Base-by-base conservation (phyloP, 2,329 filamentous ascomycete genomes). In the Pseudogymnoascus sp. region DNA sequence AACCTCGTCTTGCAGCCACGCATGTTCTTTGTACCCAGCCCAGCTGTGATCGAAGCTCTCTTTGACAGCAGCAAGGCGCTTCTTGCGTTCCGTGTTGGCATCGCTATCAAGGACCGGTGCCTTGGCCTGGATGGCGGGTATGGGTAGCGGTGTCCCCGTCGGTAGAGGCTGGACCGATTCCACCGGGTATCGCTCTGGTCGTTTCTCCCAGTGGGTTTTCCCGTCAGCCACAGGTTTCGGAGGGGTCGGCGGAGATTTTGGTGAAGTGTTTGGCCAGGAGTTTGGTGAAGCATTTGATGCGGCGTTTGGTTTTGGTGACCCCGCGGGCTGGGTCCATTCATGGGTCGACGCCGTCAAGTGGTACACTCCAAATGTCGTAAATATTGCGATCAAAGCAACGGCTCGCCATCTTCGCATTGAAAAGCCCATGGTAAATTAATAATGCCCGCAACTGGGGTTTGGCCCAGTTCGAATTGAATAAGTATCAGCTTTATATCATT, bases 1-100 rank as follows among this genome's bases (percentile, higher is more conserved):
- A 15, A 97, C 77, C 77, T 97, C 95, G 72, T 97, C 95, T 69
- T 96, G 90, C 66, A 87, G 84, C 85, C 90, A 95, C 10, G 93
- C 93, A 69, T 87, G 81, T 65, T 85, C 80, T 71, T 83, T 89
- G 77, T 97, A 97, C 37, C 90, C 91, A 3, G 79, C 76, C 93
- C 95, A 97, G 0, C 91, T 87, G 69, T 88, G 88, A 70, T 83
- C 78, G 74, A 96, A 90, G 64, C 92, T 88, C 6, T 83, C 80
- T 73, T 87, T 91, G 73, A 97, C 87, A 38, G 82, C 78, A 7
- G 80, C 78, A 64, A 89, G 82, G 64, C 90, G 87, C 61, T 83
- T 75, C 65, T 87, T 75, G 35, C 93, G 86, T 68, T 85, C 84
- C 59, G 80, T 79, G 69, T 84, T 87, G 31, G 80, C 82, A 9